phyloP scores from a whole-genome alignment of 148 eudicot species.

The Nepenthes gracilis region DNA sequence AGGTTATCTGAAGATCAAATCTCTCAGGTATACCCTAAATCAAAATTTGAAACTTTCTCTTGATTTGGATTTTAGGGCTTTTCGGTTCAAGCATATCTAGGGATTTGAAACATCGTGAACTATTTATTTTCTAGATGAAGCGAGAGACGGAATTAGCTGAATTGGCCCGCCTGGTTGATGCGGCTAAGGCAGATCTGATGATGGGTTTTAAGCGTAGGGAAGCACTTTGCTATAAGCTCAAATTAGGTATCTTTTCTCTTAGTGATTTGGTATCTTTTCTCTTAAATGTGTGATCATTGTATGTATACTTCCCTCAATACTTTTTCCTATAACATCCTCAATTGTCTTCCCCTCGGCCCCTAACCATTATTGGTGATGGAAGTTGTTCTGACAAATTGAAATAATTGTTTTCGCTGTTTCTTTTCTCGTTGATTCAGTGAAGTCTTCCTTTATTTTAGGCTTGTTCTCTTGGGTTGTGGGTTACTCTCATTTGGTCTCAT shows the following conservation, averaged over 20 bases:
- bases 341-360: too few species aligned
- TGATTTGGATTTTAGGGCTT: slow-evolving; percentile 3
- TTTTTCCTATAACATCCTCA: too few species aligned
- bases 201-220: slow-evolving; percentile 27
- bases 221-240: slow-evolving; percentile 19
- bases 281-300: too few species aligned
- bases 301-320: too few species aligned
- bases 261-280: not conserved
- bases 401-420: too few species aligned
- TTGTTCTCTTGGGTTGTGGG: too few species aligned
- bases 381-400: too few species aligned
- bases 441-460: too few species aligned
- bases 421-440: too few species aligned
- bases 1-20: slow-evolving; percentile 16
- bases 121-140: slow-evolving; percentile 34
- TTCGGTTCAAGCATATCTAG: not conserved
- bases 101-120: slow-evolving; percentile 1
- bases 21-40: slow-evolving; percentile 16
- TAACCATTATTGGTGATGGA: too few species aligned
- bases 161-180: slow-evolving; percentile 18
- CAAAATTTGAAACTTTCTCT: not conserved
- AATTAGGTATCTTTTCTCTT: slow-evolving; percentile 25
- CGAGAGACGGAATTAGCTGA: slow-evolving; percentile 10
- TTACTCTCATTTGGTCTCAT: too few species aligned
- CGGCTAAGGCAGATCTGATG: slow-evolving; percentile 17